These are phyloP conservation scores for Colletotrichum musae DNA, from an alignment of 2,329 filamentous ascomycete species.

Conservation along the genomic window DNA sequence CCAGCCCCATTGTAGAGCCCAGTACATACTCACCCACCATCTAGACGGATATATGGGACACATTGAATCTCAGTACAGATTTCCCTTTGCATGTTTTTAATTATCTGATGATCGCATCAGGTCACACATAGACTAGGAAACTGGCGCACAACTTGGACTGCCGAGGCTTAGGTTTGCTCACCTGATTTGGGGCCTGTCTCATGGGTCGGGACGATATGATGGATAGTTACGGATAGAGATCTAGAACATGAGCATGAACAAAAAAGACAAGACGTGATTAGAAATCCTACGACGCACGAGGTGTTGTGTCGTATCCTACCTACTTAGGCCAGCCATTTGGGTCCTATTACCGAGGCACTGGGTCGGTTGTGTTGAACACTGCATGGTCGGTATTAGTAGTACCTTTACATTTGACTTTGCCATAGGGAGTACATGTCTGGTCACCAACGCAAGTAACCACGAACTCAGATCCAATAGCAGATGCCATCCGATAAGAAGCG, in stretches of 20 bases:
- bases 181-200: not conserved
- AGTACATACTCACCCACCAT: not conserved
- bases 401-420: slow-evolving; percentile 14
- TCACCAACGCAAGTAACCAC: not conserved
- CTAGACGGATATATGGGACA: slow-evolving; percentile 25
- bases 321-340: too few species aligned
- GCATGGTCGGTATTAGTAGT: too few species aligned
- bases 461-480: slow-evolving; percentile 14
- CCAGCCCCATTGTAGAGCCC: not conserved
- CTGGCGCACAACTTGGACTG: not conserved
- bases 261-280: not conserved
- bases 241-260: slow-evolving; percentile 4
- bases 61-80: not conserved
- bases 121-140: slow-evolving; percentile 16
- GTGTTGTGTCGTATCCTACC: too few species aligned
- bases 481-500: slow-evolving; percentile 13
- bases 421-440: too few species aligned
- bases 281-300: too few species aligned
- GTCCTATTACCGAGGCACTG: not conserved
- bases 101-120: not conserved
- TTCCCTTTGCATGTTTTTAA: slow-evolving; percentile 1
- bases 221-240: too few species aligned
- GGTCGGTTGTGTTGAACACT: not conserved
- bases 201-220: not conserved
- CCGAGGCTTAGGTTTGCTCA: not conserved